Evolutionary conservation across 148 eudicot genomes (phyloP).

Genomic region (Cornus controversa): DNA sequence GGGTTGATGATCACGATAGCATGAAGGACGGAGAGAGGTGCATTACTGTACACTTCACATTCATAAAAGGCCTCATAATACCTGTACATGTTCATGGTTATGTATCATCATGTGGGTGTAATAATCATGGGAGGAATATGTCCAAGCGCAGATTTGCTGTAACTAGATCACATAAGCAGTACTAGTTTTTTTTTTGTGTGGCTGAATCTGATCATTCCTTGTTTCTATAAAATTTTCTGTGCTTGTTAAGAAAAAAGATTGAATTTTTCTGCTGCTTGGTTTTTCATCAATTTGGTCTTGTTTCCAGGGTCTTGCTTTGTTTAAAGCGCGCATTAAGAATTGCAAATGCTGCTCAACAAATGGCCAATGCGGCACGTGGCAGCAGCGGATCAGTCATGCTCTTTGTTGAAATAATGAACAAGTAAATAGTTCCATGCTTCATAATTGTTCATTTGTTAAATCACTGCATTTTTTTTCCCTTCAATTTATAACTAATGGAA

Average conservation of each 20-base stretch:
- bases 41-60: conserved; percentile 12
- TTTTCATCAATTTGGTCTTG: conserved; percentile 9
- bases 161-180: conserved; percentile 1
- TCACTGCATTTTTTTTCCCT: neutral
- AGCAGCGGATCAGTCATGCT: conserved; percentile 80
- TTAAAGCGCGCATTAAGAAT: conserved; percentile 93
- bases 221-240: neutral
- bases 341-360: conserved; percentile 96
- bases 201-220: neutral
- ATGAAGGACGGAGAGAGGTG: conserved; percentile 93
- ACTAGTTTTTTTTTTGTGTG: neutral
- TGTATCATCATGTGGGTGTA: neutral
- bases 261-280: conserved; percentile 7
- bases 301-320: conserved; percentile 86
- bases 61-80: neutral
- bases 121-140: neutral
- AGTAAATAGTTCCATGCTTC: conserved; percentile 42
- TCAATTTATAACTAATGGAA: neutral
- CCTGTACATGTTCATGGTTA: conserved; percentile 5
- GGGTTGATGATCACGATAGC: conserved; percentile 82
- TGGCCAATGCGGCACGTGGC: conserved; percentile 90
- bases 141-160: neutral
- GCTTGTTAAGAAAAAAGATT: neutral
- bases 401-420: conserved; percentile 92
- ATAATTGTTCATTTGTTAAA: neutral